Base-by-base conservation (phyloP, 176 grass and related monocot genomes). In the Triticum dicoccoides region DNA sequence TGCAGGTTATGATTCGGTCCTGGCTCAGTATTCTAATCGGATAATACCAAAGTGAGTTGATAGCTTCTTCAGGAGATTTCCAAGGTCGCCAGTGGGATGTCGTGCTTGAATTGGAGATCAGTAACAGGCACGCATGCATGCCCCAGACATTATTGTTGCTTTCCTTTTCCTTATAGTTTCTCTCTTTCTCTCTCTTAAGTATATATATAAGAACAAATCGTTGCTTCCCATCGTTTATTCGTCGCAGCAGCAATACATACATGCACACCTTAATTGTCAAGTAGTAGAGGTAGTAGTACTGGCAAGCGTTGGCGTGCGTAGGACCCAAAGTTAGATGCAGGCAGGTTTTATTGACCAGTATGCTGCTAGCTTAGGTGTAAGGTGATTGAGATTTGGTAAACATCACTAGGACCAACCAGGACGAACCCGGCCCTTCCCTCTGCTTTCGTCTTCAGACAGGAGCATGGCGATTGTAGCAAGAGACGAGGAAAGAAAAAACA, bases 391-490 rank as follows among this genome's bases (percentile, higher is more conserved):
- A 87, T 87, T 87, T 84, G 76, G 76, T 84, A 87, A 80, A 84
- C 61, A 69, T 67, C 80, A 68, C 71, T 9, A 79, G 80, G 80
- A 78, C 89, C 65, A 86, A 83, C 73, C 23, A 71, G 42, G 78
- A 79, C 15, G 56, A 83, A 69, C 88, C 69, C 14, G 51, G 52
- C 2, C 52, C 14, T 7, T 0, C 23, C 13, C 7, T 34, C 65
- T 5, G 33, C 30, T 80, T 89, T 85, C 30, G 21, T 49, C 81
- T 73, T 79, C 23, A 64, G 15, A 56, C 0, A 21, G 56, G 64
- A 64, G 77, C 77, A 58, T 12, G 82, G 82, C 82, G 90, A 85
- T 91, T 82, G 90, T 85, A 91, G 90, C 86, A 85, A 91, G 77
- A 18, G 32, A 9, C 2, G 13, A 12, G 51, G 25, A 52, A 18